Evolutionary conservation across 2,329 filamentous ascomycete genomes (phyloP).

Genomic region (Colletotrichum sp.): DNA sequence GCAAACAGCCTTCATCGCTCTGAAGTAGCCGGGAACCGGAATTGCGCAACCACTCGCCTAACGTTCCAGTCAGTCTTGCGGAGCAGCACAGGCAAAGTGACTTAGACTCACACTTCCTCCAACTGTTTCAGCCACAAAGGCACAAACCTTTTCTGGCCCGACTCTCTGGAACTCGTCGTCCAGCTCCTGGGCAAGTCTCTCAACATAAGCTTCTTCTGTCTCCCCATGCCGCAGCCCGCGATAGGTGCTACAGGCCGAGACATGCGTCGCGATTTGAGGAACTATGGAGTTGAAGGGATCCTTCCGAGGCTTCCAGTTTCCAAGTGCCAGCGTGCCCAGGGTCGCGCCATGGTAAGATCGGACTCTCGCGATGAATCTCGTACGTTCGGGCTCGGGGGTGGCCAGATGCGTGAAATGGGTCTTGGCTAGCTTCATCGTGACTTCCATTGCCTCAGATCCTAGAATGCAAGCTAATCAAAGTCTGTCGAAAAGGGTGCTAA

Average conservation of each 20-base stretch:
- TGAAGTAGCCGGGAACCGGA: neutral
- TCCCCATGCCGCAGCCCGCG: neutral
- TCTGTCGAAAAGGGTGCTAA: neutral
- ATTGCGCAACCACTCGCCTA: neutral
- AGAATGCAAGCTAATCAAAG: neutral
- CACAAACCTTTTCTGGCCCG: neutral
- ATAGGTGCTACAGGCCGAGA: neutral
- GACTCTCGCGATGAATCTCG: rapidly evolving
- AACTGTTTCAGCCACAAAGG: neutral
- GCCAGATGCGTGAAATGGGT: neutral
- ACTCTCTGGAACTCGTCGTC: neutral
- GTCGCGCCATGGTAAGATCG: neutral
- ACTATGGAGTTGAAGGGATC: neutral
- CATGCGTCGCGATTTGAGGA: neutral
- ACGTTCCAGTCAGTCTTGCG: neutral
- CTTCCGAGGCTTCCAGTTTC: neutral
- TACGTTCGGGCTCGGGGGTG: neutral
- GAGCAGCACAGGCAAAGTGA: neutral
- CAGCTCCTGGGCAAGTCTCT: neutral
- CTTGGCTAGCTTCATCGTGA: neutral
- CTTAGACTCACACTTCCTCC: neutral
- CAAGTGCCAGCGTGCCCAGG: neutral
- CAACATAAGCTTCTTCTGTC: neutral
- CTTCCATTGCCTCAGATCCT: neutral
- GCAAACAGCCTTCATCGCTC: neutral